Evolutionary conservation across 1,139 yeast species (phyloP), one percentile per base, ranked within the genome.

Genomic region (Saccharomyces hybrid): DNA sequence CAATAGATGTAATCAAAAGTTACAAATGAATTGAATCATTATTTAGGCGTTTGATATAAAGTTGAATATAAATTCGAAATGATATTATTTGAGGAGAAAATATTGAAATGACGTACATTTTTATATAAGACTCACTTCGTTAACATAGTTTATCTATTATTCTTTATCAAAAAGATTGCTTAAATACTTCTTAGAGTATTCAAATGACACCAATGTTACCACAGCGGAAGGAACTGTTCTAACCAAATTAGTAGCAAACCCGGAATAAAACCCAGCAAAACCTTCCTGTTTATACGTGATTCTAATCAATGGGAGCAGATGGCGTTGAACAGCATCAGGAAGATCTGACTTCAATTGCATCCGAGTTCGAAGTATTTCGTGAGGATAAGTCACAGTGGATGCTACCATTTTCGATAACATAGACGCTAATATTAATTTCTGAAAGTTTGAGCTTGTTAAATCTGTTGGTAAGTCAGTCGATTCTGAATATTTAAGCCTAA

Each of bases 171-270:
- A 38, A 38, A 38, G 11, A 38, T 8, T 11, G 11, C 30, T 58
- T 47, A 86, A 74, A 64, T 80, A 83, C 49, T 81, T 78, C 63
- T 88, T 85, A 67, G 90, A 82, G 66, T 88, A 82, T 70, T 93
- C 99, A 71, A 88, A 93, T 42, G 96, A 86, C n/a, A 91, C 91
- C 63, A 93, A 75, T 2, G 99, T 93, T 25, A 93, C 88, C 0
- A 97, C 97, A 65, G 93, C 84, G 6, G 97, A 93, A 4, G 99
- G 99, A 1, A 93, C 89, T 0, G 99, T 95, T 64, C 99, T 77
- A 34, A 89, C 81, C 67, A 93, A 75, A 68, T 93, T 93, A 16
- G 95, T 85, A 1, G 83, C 79, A 66, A 91, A 86, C 0, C 99
- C 99, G 1, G 95, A 86, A 67, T 93, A 93, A 68, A 89, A 93